Conservation (phyloP, 805 yeast genomes). For the Candida rishiriensis region DNA sequence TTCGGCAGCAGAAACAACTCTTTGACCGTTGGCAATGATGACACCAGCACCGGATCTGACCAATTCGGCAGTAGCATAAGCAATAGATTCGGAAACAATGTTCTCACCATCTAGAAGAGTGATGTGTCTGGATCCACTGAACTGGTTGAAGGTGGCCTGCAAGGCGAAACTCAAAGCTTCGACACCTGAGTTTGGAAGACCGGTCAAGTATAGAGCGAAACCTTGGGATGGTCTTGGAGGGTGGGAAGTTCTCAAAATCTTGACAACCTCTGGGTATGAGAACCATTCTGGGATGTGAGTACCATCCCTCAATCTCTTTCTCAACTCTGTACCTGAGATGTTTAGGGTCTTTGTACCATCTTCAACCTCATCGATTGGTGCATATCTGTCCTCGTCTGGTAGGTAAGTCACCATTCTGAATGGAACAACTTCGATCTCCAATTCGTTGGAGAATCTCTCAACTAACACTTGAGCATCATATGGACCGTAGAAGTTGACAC, state of each 20-base stretch:
- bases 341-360: conserved; percentile 76
- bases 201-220: conserved; percentile 67
- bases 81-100: conserved; percentile 36
- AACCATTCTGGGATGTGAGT: conserved; percentile 94
- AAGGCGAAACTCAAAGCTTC: conserved; percentile 75
- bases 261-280: conserved; percentile 93
- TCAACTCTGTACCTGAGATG: conserved; percentile 86
- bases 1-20: conserved; percentile 41
- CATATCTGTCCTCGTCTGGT: conserved; percentile 92
- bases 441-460: conserved; percentile 67
- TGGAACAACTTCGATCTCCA: conserved; percentile 88
- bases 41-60: conserved; percentile 92
- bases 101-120: conserved; percentile 43
- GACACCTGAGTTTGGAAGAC: conserved; percentile 54
- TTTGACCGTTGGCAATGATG: conserved; percentile 50
- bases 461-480: conserved; percentile 94
- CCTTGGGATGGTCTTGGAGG: conserved; percentile 93
- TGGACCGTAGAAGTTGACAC: conserved; percentile 94
- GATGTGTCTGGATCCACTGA: conserved; percentile 77
- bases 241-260: conserved; percentile 82
- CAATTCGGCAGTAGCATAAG: conserved; percentile 68
- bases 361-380: conserved; percentile 90
- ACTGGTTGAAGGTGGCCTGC: conserved; percentile 87
- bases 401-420: conserved; percentile 95
- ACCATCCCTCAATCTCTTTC: conserved; percentile 83